Base-by-base conservation (phyloP, 2,329 filamentous ascomycete genomes). In the Pseudogymnoascus sp. region DNA sequence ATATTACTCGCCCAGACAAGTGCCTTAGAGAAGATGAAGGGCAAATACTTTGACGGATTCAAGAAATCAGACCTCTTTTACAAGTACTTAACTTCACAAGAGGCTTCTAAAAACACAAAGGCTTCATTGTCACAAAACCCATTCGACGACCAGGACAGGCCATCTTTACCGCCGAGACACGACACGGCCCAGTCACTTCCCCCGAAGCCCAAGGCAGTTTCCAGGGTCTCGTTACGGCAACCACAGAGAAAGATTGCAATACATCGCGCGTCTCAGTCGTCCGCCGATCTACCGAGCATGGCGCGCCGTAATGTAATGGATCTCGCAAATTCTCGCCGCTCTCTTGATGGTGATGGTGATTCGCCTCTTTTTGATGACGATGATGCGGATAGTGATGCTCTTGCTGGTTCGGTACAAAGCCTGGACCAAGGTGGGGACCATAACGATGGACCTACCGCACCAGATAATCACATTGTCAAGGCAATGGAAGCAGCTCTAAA, bases 1-100 rank as follows among this genome's bases (percentile, higher is more conserved):
- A 87, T 99, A 22, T 73, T 99, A 38, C 84, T 83, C 64, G 87
- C 90, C 0, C 94, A 99, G 71, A 93, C 90, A 16, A 81, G 84
- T 2, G 88, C 92, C 0, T 81, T 97, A 61, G 89, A 96, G 63
- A 86, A 89, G 67, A 90, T 99, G 84, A 87, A 91, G 69, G 84
- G 85, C 20, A 84, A 82, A 12, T 84, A 96, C 70, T 94, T 94
- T 65, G 85, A 88, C 16, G 84, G 83, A 18, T 99, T 99, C 77
- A 96, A 92, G 70, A 89, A 86, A 67, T 96, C 94, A 0, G 94
- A 97, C 70, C 75, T 99, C 0, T 99, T 91, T 72, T 97, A 94
- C 78, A 99, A 99, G 72, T 97, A 92, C 71, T 79, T 99, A 1
- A 91, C 93, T 6, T 89, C 93, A 11, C 90, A 96, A 69, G 91